These are phyloP conservation scores for Solanum habrochaites DNA, from an alignment of 257 asterid species.

Conservation along the genomic window DNA sequence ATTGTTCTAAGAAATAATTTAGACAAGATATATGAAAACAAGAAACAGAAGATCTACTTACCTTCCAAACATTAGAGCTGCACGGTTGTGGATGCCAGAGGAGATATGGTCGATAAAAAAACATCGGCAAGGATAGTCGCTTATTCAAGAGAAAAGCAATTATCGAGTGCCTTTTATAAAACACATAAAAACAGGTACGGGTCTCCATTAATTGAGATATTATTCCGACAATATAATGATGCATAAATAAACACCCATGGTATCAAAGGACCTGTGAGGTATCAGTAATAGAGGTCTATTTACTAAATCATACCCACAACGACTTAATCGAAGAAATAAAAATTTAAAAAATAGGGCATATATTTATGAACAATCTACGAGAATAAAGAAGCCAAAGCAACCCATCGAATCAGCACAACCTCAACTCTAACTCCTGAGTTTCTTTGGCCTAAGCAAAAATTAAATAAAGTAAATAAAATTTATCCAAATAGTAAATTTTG, in stretches of 20 bases:
- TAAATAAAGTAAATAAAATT: not conserved
- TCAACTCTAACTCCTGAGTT: not conserved
- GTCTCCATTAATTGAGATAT: too few species aligned
- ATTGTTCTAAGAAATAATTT: not conserved
- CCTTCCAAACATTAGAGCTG: slow-evolving; percentile 80
- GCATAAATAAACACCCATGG: slow-evolving; percentile 95
- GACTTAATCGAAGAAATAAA: not conserved
- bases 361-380: not conserved
- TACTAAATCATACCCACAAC: not conserved
- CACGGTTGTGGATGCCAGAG: slow-evolving; percentile 83
- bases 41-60: slow-evolving; percentile 5
- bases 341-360: too few species aligned
- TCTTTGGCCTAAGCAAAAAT: not conserved
- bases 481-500: not conserved
- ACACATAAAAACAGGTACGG: too few species aligned
- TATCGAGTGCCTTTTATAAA: slow-evolving; percentile 71
- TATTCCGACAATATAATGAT: too few species aligned
- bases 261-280: slow-evolving; percentile 81
- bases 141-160: too few species aligned
- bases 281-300: not conserved
- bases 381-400: not conserved
- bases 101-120: too few species aligned
- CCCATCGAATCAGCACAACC: not conserved
- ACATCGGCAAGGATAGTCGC: too few species aligned
- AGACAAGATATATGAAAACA: not conserved